Conservation (phyloP, 805 yeast genomes). For the Metschnikowia cubensis region DNA sequence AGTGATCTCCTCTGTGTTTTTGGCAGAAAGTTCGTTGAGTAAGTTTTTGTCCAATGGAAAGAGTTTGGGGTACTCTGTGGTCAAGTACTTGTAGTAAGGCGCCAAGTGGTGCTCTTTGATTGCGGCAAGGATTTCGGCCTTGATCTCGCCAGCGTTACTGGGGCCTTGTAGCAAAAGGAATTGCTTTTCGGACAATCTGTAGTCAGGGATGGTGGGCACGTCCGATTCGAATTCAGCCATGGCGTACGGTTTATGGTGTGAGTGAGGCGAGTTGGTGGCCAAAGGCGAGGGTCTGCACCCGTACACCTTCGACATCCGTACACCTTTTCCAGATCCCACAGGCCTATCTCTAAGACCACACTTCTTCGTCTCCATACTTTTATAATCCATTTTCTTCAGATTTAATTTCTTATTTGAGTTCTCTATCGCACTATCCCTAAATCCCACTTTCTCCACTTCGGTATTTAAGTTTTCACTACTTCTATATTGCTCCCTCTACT, state of each 20-base stretch:
- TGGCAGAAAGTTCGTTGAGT: constrained; percentile 46
- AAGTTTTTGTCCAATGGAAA: constrained; percentile 58
- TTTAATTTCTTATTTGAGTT: no score
- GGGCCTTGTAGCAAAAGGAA: constrained; percentile 49
- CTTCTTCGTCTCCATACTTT: no score
- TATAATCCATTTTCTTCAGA: no score
- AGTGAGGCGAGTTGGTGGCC: constrained; percentile 5
- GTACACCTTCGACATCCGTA: not conserved
- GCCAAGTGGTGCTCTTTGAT: constrained; percentile 66
- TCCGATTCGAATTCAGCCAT: constrained; percentile 40
- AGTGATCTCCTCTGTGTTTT: constrained; percentile 54
- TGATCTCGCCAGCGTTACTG: constrained; percentile 31
- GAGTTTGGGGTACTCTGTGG: constrained; percentile 27
- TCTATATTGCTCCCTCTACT: no score
- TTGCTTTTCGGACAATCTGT: constrained; percentile 74
- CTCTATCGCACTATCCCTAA: no score
- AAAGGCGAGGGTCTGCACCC: constrained; percentile 2
- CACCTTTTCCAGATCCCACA: not conserved
- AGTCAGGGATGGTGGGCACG: constrained; percentile 69
- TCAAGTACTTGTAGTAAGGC: constrained; percentile 73
- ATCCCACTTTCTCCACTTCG: no score
- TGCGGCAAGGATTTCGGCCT: constrained; percentile 44
- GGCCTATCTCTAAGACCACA: no score
- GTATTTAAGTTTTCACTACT: no score
- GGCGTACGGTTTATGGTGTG: constrained; percentile 1